Percentiles rank a stretch among this genome's conserved stretches.
These are phyloP conservation scores for Trypanosoma vivax DNA, from an alignment of 208 protist genomes.

Conservation along the genomic window DNA sequence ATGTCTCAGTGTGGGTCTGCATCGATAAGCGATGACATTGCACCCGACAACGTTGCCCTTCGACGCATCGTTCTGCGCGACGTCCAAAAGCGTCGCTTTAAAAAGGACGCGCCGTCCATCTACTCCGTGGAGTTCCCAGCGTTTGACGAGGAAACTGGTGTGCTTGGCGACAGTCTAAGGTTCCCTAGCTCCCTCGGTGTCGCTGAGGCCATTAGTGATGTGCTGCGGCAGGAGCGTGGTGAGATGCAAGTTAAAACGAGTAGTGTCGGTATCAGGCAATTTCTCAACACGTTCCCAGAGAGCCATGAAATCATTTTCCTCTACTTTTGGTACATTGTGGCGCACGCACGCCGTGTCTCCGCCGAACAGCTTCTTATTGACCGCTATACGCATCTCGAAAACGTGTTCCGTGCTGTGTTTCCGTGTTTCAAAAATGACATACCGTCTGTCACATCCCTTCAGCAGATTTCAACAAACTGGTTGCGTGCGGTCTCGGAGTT, in stretches of 20 bases:
- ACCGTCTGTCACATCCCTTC: constrained; percentile 13
- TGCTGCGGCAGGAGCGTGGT: constrained; percentile 36
- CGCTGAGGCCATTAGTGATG: constrained; percentile 26
- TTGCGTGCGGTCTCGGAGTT: neutral
- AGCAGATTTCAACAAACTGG: constrained; percentile 16
- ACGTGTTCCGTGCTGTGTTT: constrained; percentile 39
- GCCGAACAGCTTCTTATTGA: constrained; percentile 42
- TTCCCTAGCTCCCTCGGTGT: constrained; percentile 17
- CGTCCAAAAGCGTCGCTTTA: constrained; percentile 16
- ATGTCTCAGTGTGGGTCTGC: too few relatives aligned
- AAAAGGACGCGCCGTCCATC: constrained; percentile 30
- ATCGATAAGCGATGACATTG: neutral
- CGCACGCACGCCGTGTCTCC: constrained; percentile 29
- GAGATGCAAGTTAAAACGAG: constrained; percentile 27
- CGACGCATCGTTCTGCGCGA: constrained; percentile 3
- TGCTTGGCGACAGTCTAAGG: neutral
- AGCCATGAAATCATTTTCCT: constrained; percentile 38
- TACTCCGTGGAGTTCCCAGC: constrained; percentile 29
- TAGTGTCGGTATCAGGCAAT: constrained; percentile 40
- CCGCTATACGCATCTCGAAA: constrained; percentile 34
- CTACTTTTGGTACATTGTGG: constrained; percentile 68
- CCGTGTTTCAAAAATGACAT: constrained; percentile 20
- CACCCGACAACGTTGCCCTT: neutral
- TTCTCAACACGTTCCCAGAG: constrained; percentile 28
- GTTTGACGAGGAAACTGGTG: constrained; percentile 14